Evolutionary conservation across 345 rosid species (phyloP), one percentile per base, ranked within the genome.

Genomic region (Eucalyptus tenuipes): DNA sequence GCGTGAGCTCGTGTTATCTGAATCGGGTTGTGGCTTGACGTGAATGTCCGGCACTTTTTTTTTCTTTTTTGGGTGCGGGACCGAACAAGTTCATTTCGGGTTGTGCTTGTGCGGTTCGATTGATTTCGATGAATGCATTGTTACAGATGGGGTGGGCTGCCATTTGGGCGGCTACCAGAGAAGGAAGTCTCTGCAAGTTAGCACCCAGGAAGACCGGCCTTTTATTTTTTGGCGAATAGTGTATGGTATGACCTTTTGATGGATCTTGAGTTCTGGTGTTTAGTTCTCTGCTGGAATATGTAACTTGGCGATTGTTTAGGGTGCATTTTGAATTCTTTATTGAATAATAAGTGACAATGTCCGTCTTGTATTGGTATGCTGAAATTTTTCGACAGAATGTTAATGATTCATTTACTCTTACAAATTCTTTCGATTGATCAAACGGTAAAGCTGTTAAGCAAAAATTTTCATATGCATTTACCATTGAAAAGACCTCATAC

Each of bases 191-290:
- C n/a, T 48, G 48, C 6, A 59, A 37, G 68, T 82, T 86, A 85
- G 53, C 55, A 52, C 18, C 24, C 55, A 4, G 55, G 55, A 52
- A 52, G 55, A 52, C 55, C 55, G 55, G 55, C 55, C 61, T 55
- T 55, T 24, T 48, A 91, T 89, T 59, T 87, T 91, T 84, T 87
- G 90, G 59, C 93, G 93, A 59, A 49, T 91, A 61, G 87, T 94
- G 45, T 93, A 85, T 48, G 94, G 96, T 93, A 92, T 48, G 82
- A 52, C 93, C 95, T 2, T 91, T 90, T 47, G 91, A 90, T 24
- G 61, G 61, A 55, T 22, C 61, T 55, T 55, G 61, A 55, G 61
- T 55, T 55, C 61, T 55, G 61, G 61, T 55, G 61, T 55, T 55
- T 8, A 55, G 6, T 55, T 55, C 61, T 55, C 61, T 20, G 61